Base-by-base conservation (phyloP, 768 basidiomycete species). In the Coprinopsis marcescibilis region DNA sequence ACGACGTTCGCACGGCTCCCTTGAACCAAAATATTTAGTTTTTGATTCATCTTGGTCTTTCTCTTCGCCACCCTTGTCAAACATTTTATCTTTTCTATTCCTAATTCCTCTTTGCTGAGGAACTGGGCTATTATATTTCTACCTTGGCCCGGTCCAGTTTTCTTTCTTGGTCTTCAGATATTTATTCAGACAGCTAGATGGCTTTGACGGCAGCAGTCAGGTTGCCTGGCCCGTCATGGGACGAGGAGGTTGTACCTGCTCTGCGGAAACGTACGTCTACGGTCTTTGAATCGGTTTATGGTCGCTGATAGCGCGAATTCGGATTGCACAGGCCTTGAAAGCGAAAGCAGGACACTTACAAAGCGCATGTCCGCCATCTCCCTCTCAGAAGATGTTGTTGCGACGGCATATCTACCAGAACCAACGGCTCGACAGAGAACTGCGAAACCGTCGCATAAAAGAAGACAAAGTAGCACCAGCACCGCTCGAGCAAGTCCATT, bases 301-400 rank as follows among this genome's bases (percentile, higher is more conserved):
- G 13, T 43, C 12, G 27, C 27, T 3, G 46, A 25, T 43, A 49
- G 45, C 49, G 47, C 56, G 46, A 44, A 27, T 30, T 27, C 57
- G n/a, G n/a, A n/a, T n/a, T n/a, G n/a, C n/a, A n/a, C n/a, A 92
- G 89, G 89, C 46, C 77, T 92, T 15, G 81, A 91, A 65, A 75
- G 69, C 51, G 89, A 92, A 68, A 89, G 87, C 57, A 75, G 81
- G 29, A 78, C 79, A n/a, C 72, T 92, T 44, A 70, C 87, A 25
- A 81, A 78, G 52, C 81, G 88, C 50, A 78, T 90, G 61, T 89
- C 88, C 27, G 77, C 82, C 49, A 72, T 84, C 21, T 88, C 87
- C 44, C 70, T 85, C 29, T 67, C 75, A 20, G 81, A 81, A 13
- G 55, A 62, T 36, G 78, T 79, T 57, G 77, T 78, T 51, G 70